Conservation (phyloP, 345 rosid genomes). For the Euclidium syriacum region DNA sequence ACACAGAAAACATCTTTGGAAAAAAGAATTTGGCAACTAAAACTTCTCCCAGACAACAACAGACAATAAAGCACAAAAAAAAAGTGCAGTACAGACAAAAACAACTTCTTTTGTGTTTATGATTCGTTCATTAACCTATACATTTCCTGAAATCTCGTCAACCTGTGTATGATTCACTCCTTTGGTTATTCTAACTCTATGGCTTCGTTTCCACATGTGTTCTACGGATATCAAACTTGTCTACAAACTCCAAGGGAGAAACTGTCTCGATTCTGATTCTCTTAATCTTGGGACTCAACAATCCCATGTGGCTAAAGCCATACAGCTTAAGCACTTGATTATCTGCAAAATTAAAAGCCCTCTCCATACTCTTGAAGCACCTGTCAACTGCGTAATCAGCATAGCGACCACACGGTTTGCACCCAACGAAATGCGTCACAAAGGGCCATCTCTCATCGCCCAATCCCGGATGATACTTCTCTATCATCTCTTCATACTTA, state of each 20-base stretch:
- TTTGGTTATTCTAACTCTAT: slow-evolving; percentile 27
- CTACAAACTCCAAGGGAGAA: slow-evolving; percentile 61
- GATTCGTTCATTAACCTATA: neutral
- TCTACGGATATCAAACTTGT: slow-evolving; percentile 69
- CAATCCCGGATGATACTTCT: slow-evolving; percentile 86
- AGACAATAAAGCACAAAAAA: neutral
- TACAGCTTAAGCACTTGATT: slow-evolving; percentile 85
- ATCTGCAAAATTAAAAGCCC: slow-evolving; percentile 93
- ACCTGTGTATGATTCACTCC: neutral
- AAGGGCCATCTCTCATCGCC: slow-evolving; percentile 99
- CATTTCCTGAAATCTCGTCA: neutral
- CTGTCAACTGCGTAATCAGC: slow-evolving; percentile 85
- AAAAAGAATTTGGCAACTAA: neutral
- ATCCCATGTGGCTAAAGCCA: slow-evolving; percentile 80
- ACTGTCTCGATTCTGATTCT: slow-evolving; percentile 75
- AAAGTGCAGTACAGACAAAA: neutral
- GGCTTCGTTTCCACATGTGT: slow-evolving; percentile 32
- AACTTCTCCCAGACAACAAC: neutral
- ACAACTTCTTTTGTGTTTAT: neutral
- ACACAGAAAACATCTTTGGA: neutral
- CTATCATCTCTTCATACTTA: slow-evolving; percentile 86
- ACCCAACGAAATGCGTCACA: slow-evolving; percentile 93
- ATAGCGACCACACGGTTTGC: slow-evolving; percentile 92
- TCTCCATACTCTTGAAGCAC: slow-evolving; percentile 91
- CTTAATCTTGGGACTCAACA: slow-evolving; percentile 85